Conservation (phyloP, 2,329 filamentous ascomycete genomes). For the Fusarium veterinarium region DNA sequence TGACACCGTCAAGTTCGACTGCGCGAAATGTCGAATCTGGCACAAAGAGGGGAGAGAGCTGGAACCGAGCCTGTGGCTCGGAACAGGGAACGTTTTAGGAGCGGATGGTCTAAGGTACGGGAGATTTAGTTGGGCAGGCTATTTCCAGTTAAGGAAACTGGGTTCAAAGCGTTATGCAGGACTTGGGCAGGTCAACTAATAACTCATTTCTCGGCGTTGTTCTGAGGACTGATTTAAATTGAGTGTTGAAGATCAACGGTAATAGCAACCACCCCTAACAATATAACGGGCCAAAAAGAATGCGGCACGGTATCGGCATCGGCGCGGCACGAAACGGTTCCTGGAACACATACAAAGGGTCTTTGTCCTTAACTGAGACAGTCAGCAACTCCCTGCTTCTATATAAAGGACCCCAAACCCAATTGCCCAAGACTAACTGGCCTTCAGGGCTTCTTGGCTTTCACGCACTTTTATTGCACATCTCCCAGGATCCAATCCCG, state of each 20-base stretch:
- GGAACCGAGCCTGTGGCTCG: slow-evolving; percentile 28
- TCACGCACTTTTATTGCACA: slow-evolving; percentile 18
- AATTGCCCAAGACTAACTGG: neutral
- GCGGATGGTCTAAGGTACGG: slow-evolving; percentile 27
- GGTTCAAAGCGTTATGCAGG: slow-evolving; percentile 36
- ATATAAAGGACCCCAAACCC: neutral
- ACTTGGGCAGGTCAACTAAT: slow-evolving; percentile 12
- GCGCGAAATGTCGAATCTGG: slow-evolving; percentile 35
- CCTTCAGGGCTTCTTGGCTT: neutral
- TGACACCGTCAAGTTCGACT: slow-evolving; percentile 16
- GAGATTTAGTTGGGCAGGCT: slow-evolving; percentile 29
- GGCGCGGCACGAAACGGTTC: slow-evolving; percentile 8
- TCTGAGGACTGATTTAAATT: slow-evolving; percentile 36
- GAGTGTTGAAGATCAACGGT: slow-evolving; percentile 25
- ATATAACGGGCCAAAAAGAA: slow-evolving; percentile 2
- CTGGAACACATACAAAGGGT: neutral
- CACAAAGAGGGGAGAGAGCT: slow-evolving; percentile 34
- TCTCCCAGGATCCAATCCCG: slow-evolving; percentile 31
- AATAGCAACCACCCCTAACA: slow-evolving; percentile 1
- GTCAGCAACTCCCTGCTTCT: neutral
- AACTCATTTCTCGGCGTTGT: slow-evolving; percentile 29
- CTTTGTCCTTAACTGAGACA: neutral
- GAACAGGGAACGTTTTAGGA: slow-evolving; percentile 35
- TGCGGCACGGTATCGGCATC: neutral
- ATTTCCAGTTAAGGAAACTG: slow-evolving; percentile 40